Evolutionary conservation across 2,329 filamentous ascomycete species (phyloP), one percentile per base, ranked within the genome.

Genomic region (Neoarthrinium moseri): DNA sequence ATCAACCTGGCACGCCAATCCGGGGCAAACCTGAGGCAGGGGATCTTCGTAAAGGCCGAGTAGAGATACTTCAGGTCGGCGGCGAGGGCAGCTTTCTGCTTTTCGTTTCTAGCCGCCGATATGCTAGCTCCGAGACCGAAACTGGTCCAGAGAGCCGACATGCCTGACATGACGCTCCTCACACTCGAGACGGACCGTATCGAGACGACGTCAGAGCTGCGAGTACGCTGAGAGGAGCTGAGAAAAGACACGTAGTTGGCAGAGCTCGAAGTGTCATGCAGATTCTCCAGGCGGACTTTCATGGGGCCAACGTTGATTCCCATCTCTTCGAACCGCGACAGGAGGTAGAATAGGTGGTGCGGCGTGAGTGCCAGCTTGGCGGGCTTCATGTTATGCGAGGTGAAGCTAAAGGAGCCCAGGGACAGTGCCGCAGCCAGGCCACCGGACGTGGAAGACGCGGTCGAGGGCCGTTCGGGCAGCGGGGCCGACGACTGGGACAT

Each of bases 1-100:
- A 99, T 96, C 50, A 96, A 74, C 43, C 87, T 85, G 39, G 92
- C 91, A 55, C 90, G 88, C 74, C 91, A 91, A 67, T 99, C 94
- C n/a, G 91, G 91, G 22, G 91, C 85, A 45, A 99, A 75, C 53
- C 87, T 84, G 52, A 99, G 74, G 61, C 89, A 96, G 0, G 94
- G 94, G 34, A 99, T 95, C 71, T 97, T 99, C 61, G 94, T 99
- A 64, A 97, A 99, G 47, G 94, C 90, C 33, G 94, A 97, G 71
- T 96, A 99, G 26, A 99, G 77, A 65, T 99, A 97, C 66, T 92
- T 96, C 56, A 96, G 73, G 64, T 99, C 94, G 47, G 87, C 83
- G 62, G 94, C 84, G 46, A 94, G 70, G 35, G 89, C 87, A 47
- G 86, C 86, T 68, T 95, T 95, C 65, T 94, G 90, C 63, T 90